phyloP scores from a whole-genome alignment of 208 protist genomes.

The Trypanosoma grayi region DNA sequence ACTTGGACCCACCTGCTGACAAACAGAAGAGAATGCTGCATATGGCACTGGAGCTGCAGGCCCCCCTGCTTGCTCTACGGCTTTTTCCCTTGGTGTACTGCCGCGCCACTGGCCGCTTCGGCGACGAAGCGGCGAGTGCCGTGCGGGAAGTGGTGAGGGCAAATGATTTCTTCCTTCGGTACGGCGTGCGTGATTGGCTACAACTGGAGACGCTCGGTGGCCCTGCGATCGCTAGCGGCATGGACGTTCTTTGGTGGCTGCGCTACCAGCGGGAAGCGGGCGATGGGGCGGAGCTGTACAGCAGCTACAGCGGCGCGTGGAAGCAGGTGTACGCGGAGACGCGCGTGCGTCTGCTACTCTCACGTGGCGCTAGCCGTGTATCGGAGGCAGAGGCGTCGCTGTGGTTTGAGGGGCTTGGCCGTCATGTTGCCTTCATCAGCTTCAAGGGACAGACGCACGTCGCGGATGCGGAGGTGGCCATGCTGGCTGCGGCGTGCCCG shows the following conservation, averaged over 20 bases:
- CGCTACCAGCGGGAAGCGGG: conserved; percentile 22
- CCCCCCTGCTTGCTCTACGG: conserved; percentile 25
- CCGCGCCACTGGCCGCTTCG: neutral
- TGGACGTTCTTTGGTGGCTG: conserved; percentile 41
- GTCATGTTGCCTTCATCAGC: conserved; percentile 27
- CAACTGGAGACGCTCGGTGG: conserved; percentile 21
- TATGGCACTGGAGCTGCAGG: conserved; percentile 24
- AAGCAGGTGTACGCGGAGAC: conserved; percentile 33
- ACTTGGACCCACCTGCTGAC: neutral
- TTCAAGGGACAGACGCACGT: conserved; percentile 11
- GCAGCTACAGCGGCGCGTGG: conserved; percentile 22
- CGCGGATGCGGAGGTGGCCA: conserved; percentile 25
- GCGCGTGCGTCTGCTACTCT: conserved; percentile 24
- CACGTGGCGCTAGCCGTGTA: conserved; percentile 3
- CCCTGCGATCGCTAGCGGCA: conserved; percentile 2
- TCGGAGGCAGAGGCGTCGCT: conserved; percentile 22
- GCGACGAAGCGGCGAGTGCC: conserved; percentile 1
- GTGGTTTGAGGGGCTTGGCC: conserved; percentile 27
- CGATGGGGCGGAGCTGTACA: conserved; percentile 3
- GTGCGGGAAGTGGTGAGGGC: neutral
- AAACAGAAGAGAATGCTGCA: conserved; percentile 10
- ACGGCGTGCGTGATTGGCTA: conserved; percentile 34
- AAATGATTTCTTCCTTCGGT: conserved; percentile 22
- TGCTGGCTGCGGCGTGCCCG: conserved; percentile 20
- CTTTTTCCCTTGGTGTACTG: conserved; percentile 16